Evolutionary conservation across 768 basidiomycete genomes (phyloP).

Genomic region (Holtermanniella nyarrowii): DNA sequence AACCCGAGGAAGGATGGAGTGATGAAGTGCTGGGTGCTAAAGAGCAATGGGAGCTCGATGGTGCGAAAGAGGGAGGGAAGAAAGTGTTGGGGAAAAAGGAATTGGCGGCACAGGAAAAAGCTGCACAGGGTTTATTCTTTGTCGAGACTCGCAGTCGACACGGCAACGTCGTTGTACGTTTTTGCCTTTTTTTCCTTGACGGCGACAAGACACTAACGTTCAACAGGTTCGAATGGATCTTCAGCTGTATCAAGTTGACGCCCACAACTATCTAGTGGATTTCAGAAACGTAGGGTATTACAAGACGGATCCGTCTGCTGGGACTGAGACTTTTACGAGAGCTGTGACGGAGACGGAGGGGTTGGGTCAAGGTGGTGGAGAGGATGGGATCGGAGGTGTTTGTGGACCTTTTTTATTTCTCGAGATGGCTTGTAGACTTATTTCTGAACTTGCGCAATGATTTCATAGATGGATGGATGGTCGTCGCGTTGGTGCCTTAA

Average conservation of each 20-base stretch:
- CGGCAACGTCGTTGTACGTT: conserved; percentile 77
- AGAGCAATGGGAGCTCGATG: conserved; percentile 47
- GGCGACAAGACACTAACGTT: neutral
- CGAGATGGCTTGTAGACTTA: conserved; percentile 87
- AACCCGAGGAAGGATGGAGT: conserved; percentile 42
- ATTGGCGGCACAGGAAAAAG: conserved; percentile 40
- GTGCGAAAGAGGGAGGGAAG: conserved; percentile 44
- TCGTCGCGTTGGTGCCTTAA: neutral
- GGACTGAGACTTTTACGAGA: neutral
- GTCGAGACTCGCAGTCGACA: conserved; percentile 86
- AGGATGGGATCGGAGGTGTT: conserved; percentile 40
- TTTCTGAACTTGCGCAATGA: conserved; percentile 68
- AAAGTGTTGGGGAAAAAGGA: conserved; percentile 39
- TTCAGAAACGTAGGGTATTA: conserved; percentile 97
- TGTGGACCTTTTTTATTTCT: conserved; percentile 80
- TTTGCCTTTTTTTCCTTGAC: neutral
- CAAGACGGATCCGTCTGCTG: conserved; percentile 6
- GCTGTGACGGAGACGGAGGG: conserved; percentile 2
- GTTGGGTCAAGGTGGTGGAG: conserved; percentile 9
- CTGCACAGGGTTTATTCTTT: conserved; percentile 59
- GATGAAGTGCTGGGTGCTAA: conserved; percentile 58
- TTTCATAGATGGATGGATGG: conserved; percentile 2
- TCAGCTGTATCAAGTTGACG: conserved; percentile 92
- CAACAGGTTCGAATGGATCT: conserved; percentile 87
- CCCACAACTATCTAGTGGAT: conserved; percentile 91